Evolutionary conservation across 1,284 basidiomycete species (phyloP).

Genomic region (Marasmius sp.): DNA sequence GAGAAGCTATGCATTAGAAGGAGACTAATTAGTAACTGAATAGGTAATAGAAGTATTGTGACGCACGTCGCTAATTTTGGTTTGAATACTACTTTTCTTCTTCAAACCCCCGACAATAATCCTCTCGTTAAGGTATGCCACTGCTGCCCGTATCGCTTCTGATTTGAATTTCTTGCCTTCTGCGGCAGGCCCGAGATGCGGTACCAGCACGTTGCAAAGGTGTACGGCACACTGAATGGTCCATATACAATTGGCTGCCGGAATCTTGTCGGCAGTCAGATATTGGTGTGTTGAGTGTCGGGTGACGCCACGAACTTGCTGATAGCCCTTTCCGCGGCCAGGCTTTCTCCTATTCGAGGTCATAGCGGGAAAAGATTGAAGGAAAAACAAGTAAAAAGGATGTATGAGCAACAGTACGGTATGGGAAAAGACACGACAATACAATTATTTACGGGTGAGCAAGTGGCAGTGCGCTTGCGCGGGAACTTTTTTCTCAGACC

Average conservation of each 20-base stretch:
- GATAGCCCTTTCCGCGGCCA: too few species aligned
- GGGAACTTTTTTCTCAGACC: too few species aligned
- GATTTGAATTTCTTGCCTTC: not conserved
- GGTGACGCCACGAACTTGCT: too few species aligned
- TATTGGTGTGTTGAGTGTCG: not conserved
- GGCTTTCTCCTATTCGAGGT: too few species aligned
- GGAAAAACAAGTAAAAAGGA: too few species aligned
- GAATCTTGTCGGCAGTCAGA: not conserved
- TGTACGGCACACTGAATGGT: not conserved
- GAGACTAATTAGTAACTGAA: too few species aligned
- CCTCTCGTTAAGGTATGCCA: not conserved
- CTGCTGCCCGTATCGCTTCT: not conserved
- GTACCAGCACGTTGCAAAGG: not conserved
- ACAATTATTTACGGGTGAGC: too few species aligned
- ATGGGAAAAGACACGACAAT: too few species aligned
- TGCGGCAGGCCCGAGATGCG: not conserved
- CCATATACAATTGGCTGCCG: not conserved
- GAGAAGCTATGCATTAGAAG: too few species aligned
- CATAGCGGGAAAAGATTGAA: too few species aligned
- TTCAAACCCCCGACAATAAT: not conserved
- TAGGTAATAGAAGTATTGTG: not conserved
- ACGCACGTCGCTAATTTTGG: not conserved
- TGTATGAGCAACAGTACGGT: too few species aligned
- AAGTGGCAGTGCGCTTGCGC: too few species aligned
- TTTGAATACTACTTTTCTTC: not conserved